Conservation (phyloP, 2,329 filamentous ascomycete species). For the Chaetothyriales sp. region DNA sequence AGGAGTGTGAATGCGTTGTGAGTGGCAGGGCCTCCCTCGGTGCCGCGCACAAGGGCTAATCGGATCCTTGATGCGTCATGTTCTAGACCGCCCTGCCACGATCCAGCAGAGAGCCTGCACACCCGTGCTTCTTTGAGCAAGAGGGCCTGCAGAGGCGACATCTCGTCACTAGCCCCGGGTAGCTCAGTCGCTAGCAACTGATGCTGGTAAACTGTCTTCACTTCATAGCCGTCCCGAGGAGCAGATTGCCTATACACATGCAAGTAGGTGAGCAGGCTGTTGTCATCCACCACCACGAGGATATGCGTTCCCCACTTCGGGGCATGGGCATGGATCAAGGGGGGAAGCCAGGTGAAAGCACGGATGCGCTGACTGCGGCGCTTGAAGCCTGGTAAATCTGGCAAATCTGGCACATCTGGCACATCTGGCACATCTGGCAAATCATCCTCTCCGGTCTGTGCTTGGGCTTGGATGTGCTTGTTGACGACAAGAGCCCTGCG, state of each 20-base stretch:
- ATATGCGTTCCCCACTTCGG: slow-evolving; percentile 23
- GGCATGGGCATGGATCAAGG: slow-evolving; percentile 3
- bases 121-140: background rate
- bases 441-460: too few relatives aligned
- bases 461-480: slow-evolving; percentile 24
- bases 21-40: background rate
- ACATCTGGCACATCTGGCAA: too few relatives aligned
- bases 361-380: slow-evolving; percentile 24
- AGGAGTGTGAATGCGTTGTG: background rate
- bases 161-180: background rate
- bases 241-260: slow-evolving; percentile 5
- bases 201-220: slow-evolving; percentile 5
- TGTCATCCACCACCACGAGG: slow-evolving; percentile 26
- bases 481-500: slow-evolving; percentile 40
- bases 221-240: slow-evolving; percentile 6
- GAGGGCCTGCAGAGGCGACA: background rate
- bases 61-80: background rate
- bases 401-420: too few relatives aligned
- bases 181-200: background rate
- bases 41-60: background rate
- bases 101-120: background rate
- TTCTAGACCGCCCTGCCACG: background rate
- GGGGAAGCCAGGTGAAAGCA: slow-evolving; percentile 28
- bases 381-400: slow-evolving; percentile 4
- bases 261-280: slow-evolving; percentile 7